These are phyloP conservation scores for Spiraea crenata DNA, from an alignment of 331 rosid genomes.

Conservation along the genomic window DNA sequence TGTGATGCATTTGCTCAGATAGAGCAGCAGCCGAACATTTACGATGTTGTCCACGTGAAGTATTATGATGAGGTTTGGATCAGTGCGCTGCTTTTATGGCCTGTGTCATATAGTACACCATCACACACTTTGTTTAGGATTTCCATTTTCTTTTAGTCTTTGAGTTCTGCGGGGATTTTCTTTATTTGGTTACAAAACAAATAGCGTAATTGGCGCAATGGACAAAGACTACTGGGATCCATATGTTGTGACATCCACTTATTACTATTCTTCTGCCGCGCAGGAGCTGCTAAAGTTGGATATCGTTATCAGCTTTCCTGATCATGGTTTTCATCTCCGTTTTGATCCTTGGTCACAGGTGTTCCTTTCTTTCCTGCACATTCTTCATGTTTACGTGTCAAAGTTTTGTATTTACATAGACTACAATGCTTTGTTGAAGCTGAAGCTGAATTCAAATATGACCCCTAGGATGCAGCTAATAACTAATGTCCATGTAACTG, in stretches of 20 bases:
- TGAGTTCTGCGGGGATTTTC: neutral
- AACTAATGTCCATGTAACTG: neutral
- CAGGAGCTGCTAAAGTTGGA: conserved; percentile 91
- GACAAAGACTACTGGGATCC: neutral
- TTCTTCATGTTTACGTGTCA: too few species aligned
- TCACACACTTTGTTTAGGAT: too few species aligned
- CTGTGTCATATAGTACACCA: neutral
- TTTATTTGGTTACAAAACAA: neutral
- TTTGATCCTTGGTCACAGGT: too few species aligned
- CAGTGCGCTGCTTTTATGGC: neutral
- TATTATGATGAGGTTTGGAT: conserved; percentile 84
- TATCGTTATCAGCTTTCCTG: conserved; percentile 89
- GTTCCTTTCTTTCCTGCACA: too few species aligned
- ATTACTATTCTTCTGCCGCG: conserved; percentile 15
- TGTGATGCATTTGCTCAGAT: conserved; percentile 95
- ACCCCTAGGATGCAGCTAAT: conserved; percentile 1
- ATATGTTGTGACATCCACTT: neutral
- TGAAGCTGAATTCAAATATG: neutral
- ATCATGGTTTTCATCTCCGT: conserved; percentile 97
- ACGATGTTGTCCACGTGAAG: conserved; percentile 96
- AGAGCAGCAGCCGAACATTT: conserved; percentile 81
- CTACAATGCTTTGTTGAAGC: neutral
- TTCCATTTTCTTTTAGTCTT: neutral
- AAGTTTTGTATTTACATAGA: too few species aligned
- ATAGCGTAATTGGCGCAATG: too few species aligned